These are phyloP conservation scores for Crotalaria pallida DNA, from an alignment of 306 rosid genomes.

Conservation along the genomic window DNA sequence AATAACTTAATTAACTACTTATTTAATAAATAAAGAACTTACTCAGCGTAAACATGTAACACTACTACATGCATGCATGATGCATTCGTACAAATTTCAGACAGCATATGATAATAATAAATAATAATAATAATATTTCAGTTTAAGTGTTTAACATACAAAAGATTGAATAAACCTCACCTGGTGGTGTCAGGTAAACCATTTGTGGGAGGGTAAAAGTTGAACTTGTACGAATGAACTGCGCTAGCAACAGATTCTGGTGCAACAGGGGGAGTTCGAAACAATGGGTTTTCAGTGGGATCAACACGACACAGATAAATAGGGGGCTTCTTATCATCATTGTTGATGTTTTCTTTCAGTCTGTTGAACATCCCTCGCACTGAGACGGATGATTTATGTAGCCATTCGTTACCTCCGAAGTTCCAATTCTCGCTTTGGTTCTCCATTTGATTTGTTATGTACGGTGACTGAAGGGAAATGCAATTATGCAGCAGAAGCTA, in stretches of 20 bases:
- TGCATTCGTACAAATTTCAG: too few relatives aligned
- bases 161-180: constrained; percentile 34
- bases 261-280: constrained; percentile 16
- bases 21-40: too few relatives aligned
- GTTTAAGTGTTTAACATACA: too few relatives aligned
- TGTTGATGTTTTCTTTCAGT: constrained; percentile 10
- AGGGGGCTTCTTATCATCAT: constrained; percentile 18
- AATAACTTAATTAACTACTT: too few relatives aligned
- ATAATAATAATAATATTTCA: too few relatives aligned
- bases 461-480: neutral
- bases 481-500: too few relatives aligned
- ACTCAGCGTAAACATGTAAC: too few relatives aligned
- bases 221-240: constrained; percentile 30
- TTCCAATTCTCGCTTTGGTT: constrained; percentile 25
- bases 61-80: too few relatives aligned
- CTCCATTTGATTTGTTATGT: constrained; percentile 15
- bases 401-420: constrained; percentile 32
- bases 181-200: constrained; percentile 40
- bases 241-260: constrained; percentile 27
- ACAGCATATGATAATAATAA: too few relatives aligned
- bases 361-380: constrained; percentile 31
- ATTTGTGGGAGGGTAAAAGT: constrained; percentile 39
- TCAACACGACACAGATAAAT: constrained; percentile 43
- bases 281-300: constrained; percentile 33
- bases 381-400: constrained; percentile 26